Conservation (phyloP, 352 stramenopile species). For the Phytopythium cucurbitacearum region DNA sequence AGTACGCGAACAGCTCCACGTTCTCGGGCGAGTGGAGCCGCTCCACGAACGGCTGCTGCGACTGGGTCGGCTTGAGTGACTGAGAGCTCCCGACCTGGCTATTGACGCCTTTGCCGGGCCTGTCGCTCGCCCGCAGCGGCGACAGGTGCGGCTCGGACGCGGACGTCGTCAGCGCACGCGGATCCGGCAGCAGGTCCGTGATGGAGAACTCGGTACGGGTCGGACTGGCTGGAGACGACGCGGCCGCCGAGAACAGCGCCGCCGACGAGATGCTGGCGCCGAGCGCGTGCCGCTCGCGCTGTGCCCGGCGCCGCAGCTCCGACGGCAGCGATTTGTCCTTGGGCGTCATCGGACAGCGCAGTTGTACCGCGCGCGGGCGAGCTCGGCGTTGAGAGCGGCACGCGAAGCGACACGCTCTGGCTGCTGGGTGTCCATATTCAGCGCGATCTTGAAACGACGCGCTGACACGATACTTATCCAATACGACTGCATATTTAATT, state of each 20-base stretch:
- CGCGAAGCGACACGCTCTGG: too few species aligned
- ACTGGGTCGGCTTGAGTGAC: neutral
- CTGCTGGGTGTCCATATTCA: too few species aligned
- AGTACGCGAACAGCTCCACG: slow-evolving; percentile 62
- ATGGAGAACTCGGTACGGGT: slow-evolving; percentile 19
- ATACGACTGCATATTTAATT: too few species aligned
- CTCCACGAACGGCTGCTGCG: slow-evolving; percentile 26
- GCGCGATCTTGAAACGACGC: too few species aligned
- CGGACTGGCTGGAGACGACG: slow-evolving; percentile 1
- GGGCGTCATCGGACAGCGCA: neutral
- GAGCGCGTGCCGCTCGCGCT: slow-evolving; percentile 13
- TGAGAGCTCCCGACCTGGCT: neutral
- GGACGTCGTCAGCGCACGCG: neutral
- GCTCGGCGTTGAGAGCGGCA: too few species aligned
- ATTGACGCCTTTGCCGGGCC: slow-evolving; percentile 2
- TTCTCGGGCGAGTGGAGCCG: slow-evolving; percentile 45
- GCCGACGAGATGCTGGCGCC: slow-evolving; percentile 32
- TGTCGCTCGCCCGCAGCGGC: neutral
- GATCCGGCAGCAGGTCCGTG: slow-evolving; percentile 21
- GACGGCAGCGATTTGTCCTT: too few species aligned
- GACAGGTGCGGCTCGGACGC: neutral
- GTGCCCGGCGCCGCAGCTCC: too few species aligned
- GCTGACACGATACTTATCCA: too few species aligned
- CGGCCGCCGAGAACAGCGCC: slow-evolving; percentile 10
- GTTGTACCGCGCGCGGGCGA: too few species aligned